These are phyloP conservation scores for Cryptococcus sp. DNA, from an alignment of 1,284 basidiomycete genomes.

Conservation along the genomic window DNA sequence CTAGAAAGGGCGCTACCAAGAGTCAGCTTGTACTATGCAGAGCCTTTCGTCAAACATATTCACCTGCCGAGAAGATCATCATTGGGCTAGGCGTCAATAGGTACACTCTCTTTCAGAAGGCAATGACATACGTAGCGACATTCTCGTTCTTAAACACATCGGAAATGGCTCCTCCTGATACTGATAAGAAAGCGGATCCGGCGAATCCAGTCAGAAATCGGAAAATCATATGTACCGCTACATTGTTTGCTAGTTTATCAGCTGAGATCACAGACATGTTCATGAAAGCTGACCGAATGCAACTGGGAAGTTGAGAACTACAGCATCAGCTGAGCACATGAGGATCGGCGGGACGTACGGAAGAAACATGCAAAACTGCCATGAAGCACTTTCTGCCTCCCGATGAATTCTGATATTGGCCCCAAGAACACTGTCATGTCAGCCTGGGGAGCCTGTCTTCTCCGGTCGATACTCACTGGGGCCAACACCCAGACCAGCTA, in stretches of 20 bases:
- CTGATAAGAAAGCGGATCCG: slow-evolving; percentile 69
- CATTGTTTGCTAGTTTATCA: slow-evolving; percentile 23
- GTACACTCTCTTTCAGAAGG: background rate
- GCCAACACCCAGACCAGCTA: slow-evolving; percentile 54
- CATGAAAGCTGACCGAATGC: slow-evolving; percentile 51
- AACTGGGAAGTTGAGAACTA: slow-evolving; percentile 59
- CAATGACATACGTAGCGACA: slow-evolving; percentile 60
- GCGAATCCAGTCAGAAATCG: slow-evolving; percentile 65
- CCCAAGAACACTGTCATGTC: slow-evolving; percentile 52
- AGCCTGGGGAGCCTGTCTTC: background rate
- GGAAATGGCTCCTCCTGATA: slow-evolving; percentile 72
- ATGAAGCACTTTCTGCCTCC: slow-evolving; percentile 46
- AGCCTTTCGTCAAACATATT: too few relatives aligned
- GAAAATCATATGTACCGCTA: slow-evolving; percentile 61
- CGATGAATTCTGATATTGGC: slow-evolving; percentile 58
- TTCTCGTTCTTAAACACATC: slow-evolving; percentile 64
- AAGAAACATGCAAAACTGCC: slow-evolving; percentile 31
- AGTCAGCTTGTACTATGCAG: too few relatives aligned
- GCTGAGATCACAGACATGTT: background rate
- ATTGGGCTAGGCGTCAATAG: slow-evolving; percentile 58
- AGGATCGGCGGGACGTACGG: slow-evolving; percentile 12
- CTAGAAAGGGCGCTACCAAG: slow-evolving; percentile 75
- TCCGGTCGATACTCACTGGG: slow-evolving; percentile 38
- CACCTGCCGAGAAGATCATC: slow-evolving; percentile 64
- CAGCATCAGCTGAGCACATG: background rate